Conservation (phyloP, 371 early-diverging fungal genomes). For the Thermomucor indicae-seudaticae region DNA sequence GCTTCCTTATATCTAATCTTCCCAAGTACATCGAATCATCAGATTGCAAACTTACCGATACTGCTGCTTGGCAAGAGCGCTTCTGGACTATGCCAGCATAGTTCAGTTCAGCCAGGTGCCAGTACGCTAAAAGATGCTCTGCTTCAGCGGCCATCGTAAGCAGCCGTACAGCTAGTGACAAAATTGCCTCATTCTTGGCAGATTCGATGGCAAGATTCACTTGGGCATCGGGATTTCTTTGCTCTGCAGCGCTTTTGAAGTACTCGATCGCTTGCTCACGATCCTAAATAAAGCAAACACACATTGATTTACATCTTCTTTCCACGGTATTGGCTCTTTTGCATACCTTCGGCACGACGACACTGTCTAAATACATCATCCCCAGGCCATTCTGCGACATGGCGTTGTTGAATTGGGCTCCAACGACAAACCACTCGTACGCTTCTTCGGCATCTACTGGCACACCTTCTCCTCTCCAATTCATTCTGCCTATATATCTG, state of each 20-base stretch:
- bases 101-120: constrained; percentile 69
- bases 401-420: constrained; percentile 59
- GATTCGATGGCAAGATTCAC: constrained; percentile 50
- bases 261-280: constrained; percentile 49
- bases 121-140: constrained; percentile 71
- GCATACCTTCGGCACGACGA: constrained; percentile 46
- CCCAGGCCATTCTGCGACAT: constrained; percentile 72
- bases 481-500: constrained; percentile 82
- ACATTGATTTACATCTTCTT: too few species aligned
- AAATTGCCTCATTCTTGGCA: constrained; percentile 22
- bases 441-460: constrained; percentile 55
- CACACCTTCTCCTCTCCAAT: constrained; percentile 91
- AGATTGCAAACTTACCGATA: constrained; percentile 39
- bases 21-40: not conserved
- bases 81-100: constrained; percentile 31
- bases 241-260: constrained; percentile 61
- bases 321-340: too few species aligned
- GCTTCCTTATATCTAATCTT: not conserved
- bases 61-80: constrained; percentile 47
- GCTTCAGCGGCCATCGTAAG: constrained; percentile 46
- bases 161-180: constrained; percentile 26
- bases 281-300: constrained; percentile 16
- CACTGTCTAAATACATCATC: constrained; percentile 74
- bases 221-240: constrained; percentile 56
- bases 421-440: constrained; percentile 70